Evolutionary conservation across 768 basidiomycete genomes (phyloP).

Genomic region (Inosperma sp.): DNA sequence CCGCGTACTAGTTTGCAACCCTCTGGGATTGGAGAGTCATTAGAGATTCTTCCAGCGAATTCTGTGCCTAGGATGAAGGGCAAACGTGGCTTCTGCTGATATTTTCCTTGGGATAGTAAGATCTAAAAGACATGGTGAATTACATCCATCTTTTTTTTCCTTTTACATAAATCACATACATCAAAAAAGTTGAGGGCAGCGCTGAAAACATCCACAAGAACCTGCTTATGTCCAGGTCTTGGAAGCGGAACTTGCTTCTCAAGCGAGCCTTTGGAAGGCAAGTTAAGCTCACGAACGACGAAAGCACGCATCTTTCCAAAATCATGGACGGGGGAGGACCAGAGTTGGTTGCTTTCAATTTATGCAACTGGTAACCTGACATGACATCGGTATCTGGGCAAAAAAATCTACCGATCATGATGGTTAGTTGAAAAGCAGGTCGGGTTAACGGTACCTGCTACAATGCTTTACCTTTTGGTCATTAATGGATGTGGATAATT

Average conservation of each 20-base stretch:
- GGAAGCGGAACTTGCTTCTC: slow-evolving; percentile 58
- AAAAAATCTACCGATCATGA: too few relatives aligned
- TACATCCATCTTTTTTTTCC: too few relatives aligned
- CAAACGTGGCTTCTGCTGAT: slow-evolving; percentile 76
- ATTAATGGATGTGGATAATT: too few relatives aligned
- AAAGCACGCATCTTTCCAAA: slow-evolving; percentile 65
- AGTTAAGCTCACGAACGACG: slow-evolving; percentile 62
- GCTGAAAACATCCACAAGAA: slow-evolving; percentile 72
- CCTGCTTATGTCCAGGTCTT: slow-evolving; percentile 42
- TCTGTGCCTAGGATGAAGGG: slow-evolving; percentile 86
- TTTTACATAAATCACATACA: slow-evolving; percentile 29
- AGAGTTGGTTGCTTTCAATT: too few relatives aligned
- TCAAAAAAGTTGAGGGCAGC: slow-evolving; percentile 79
- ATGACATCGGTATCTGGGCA: too few relatives aligned
- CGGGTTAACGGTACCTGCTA: too few relatives aligned
- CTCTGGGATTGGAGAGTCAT: slow-evolving; percentile 67
- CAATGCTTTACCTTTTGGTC: too few relatives aligned
- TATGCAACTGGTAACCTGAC: too few relatives aligned
- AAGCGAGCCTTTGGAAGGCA: slow-evolving; percentile 60
- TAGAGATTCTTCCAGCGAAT: slow-evolving; percentile 75
- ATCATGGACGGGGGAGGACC: too few relatives aligned
- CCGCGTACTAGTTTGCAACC: slow-evolving; percentile 78
- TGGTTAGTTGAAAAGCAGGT: too few relatives aligned
- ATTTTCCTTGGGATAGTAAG: slow-evolving; percentile 84
- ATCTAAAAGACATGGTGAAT: slow-evolving; percentile 48